phyloP scores from a whole-genome alignment of 257 asterid genomes.

The Plantago ovata region DNA sequence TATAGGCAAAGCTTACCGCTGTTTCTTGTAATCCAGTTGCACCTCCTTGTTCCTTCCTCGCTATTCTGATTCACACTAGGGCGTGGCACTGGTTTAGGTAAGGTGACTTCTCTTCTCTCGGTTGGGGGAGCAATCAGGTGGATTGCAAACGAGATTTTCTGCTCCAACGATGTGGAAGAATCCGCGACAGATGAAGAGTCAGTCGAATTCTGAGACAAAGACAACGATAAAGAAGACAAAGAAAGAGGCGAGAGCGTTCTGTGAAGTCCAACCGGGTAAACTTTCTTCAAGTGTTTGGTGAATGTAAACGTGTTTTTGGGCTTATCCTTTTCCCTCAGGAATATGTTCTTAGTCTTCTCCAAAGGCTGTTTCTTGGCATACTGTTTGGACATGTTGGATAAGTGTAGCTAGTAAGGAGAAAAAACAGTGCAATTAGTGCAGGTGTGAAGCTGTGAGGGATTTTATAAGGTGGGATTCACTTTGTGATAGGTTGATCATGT shows the following conservation, averaged over 20 bases:
- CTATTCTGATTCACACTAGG: conserved; percentile 22
- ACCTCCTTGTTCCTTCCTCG: conserved; percentile 53
- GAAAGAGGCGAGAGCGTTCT: conserved; percentile 64
- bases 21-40: conserved; percentile 77
- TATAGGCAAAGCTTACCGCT: conserved; percentile 49
- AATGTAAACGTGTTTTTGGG: conserved; percentile 37
- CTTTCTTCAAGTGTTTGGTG: conserved; percentile 56
- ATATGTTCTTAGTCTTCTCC: conserved; percentile 38
- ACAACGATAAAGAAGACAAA: conserved; percentile 60
- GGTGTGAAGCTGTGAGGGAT: conserved; percentile 18
- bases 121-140: conserved; percentile 37
- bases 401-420: conserved; percentile 8
- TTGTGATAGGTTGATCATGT: conserved; percentile 18
- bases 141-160: conserved; percentile 55
- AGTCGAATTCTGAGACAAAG: conserved; percentile 68
- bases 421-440: conserved; percentile 11
- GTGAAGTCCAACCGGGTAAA: conserved; percentile 63
- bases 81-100: conserved; percentile 28
- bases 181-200: conserved; percentile 58
- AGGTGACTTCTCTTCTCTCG: conserved; percentile 25
- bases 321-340: conserved; percentile 44
- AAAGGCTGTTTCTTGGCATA: conserved; percentile 30
- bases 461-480: conserved; percentile 26
- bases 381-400: conserved; percentile 47
- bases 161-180: conserved; percentile 46